These are phyloP conservation scores for Solanum corneliomulleri DNA, from an alignment of 257 asterid species.

Conservation along the genomic window DNA sequence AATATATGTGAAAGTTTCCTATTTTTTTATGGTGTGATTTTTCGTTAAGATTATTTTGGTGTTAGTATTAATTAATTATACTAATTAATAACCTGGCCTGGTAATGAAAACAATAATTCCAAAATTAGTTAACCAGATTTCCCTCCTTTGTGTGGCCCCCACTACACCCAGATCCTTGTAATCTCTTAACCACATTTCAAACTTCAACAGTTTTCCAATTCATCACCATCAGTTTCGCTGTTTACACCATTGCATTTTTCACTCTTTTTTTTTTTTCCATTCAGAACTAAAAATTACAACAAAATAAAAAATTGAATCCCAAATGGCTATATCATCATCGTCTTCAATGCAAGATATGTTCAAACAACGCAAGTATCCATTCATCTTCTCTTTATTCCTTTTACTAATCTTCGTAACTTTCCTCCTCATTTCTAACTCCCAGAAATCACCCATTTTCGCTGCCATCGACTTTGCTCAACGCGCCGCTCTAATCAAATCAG, in stretches of 20 bases:
- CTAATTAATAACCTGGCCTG: background rate
- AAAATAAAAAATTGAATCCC: background rate
- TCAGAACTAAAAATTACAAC: background rate
- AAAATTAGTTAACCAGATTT: background rate
- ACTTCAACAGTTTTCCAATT: background rate
- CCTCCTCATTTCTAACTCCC: constrained; percentile 56
- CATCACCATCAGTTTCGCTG: background rate
- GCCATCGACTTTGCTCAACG: constrained; percentile 21
- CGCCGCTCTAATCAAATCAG: background rate
- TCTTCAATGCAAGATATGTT: constrained; percentile 34
- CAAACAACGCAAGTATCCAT: constrained; percentile 66
- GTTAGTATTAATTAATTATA: too few relatives aligned
- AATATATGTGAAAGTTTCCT: too few relatives aligned
- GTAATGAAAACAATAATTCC: background rate
- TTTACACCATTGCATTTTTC: background rate
- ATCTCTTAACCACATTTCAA: background rate
- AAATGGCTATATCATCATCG: constrained; percentile 35
- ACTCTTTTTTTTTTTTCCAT: background rate
- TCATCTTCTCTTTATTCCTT: constrained; percentile 51
- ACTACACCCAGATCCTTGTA: background rate
- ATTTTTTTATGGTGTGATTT: too few relatives aligned
- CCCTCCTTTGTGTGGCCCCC: background rate
- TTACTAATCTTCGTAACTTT: constrained; percentile 47
- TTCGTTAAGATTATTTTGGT: too few relatives aligned
- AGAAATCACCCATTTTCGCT: constrained; percentile 26